Conservation (phyloP, 2,329 filamentous ascomycete species). For the Coniochaeta hoffmannii region DNA sequence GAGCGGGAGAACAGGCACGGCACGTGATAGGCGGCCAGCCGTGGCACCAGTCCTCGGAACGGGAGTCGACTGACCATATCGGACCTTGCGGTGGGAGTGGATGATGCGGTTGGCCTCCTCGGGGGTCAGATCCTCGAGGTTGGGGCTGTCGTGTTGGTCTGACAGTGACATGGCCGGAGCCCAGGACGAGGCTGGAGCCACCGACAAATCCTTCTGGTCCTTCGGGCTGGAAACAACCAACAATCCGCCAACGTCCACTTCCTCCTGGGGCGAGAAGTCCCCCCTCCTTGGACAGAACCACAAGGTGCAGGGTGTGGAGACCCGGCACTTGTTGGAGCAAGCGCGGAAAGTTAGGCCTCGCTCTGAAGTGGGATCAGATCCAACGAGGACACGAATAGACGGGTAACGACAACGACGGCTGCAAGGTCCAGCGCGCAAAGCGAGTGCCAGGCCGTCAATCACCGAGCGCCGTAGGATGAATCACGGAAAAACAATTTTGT, state of each 20-base stretch:
- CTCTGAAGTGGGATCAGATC: neutral
- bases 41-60: neutral
- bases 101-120: constrained; percentile 63
- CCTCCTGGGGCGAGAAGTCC: no score
- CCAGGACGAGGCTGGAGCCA: neutral
- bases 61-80: constrained; percentile 48
- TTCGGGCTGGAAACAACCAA: neutral
- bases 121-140: constrained; percentile 51
- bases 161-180: constrained; percentile 24
- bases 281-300: no score
- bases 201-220: neutral
- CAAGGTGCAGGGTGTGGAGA: neutral
- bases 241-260: neutral
- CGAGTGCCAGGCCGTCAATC: neutral
- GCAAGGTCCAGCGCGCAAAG: neutral
- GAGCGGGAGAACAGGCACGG: neutral
- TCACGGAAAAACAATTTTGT: neutral
- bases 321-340: neutral
- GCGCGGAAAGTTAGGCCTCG: neutral
- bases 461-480: neutral
- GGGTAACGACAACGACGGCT: neutral
- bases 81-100: constrained; percentile 61
- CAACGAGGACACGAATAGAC: neutral
- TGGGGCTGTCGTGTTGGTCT: constrained; percentile 35
- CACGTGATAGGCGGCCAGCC: neutral